Base-by-base conservation (phyloP, 1,139 yeast genomes). In the Hanseniaspora gamundiae region DNA sequence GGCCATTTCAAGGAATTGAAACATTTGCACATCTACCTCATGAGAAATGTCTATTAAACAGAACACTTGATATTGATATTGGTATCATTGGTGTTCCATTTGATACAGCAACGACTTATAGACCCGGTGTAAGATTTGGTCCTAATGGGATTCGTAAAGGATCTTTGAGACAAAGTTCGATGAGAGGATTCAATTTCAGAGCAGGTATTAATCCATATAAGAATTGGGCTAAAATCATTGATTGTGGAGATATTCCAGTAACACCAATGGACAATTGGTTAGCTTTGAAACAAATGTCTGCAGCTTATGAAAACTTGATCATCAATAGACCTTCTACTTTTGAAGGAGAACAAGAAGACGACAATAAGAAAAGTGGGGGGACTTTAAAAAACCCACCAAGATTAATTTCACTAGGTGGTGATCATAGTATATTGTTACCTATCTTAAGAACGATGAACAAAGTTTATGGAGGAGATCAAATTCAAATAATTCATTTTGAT, bases 231-330 rank as follows among this genome's bases (percentile, higher is more conserved):
- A 70, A 64, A 41, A 64, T 82, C 16, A 52, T 80, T 22, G 93
- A 82, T 61, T 82, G 93, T 64, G 86, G 85, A n/a, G 93, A 82
- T 60, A 74, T 82, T 42, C 88, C 91, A 1, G 76, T 80, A 16
- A 70, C 86, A 1, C 91, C 91, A 14, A 76, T 81, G 78, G 91
- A 82, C 58, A 81, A 80, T 56, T 54, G 62, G 17, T 62, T 82
- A 49, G 91, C 88, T 0, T 70, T 80, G 54, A 66, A 69, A 52
- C 88, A 81, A 60, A 81, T 82, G 91, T 71, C 76, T 8, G 62
- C 67, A 53, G 93, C 78, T 0, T 81, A 78, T 59, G 74, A 70
- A 46, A 83, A 78, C 53, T 65, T 81, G 48, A 53, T 78, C 39
- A 52, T 59, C 27, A 65, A 50, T 52, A 56, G 46, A 54, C 46